phyloP scores from a whole-genome alignment of 140 eudicot species.

The Stevia rebaudiana region DNA sequence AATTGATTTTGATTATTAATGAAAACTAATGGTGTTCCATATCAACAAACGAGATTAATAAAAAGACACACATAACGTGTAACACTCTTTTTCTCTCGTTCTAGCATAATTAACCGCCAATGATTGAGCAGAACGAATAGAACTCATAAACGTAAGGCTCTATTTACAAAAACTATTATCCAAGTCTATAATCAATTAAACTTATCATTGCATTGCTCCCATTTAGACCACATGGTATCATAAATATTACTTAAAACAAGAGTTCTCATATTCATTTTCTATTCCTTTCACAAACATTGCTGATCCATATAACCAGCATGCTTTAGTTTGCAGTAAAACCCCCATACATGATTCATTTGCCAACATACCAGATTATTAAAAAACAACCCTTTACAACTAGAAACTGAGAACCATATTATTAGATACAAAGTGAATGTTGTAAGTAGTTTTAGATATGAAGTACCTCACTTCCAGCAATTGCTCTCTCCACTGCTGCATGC shows the following conservation, averaged over 20 bases:
- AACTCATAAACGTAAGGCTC: not conserved
- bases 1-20: not conserved
- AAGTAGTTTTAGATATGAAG: conserved; percentile 14
- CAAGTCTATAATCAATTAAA: not conserved
- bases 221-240: conserved; percentile 6
- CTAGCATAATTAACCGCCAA: not conserved
- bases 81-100: not conserved
- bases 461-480: conserved; percentile 83
- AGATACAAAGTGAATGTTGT: conserved; percentile 5
- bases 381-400: conserved; percentile 9
- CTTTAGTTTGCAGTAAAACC: not conserved
- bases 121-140: not conserved
- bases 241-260: not conserved
- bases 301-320: conserved; percentile 6
- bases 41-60: not conserved
- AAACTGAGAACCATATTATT: not conserved
- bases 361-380: not conserved
- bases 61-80: not conserved
- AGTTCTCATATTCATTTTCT: not conserved
- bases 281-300: conserved; percentile 7
- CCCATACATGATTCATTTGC: not conserved
- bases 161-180: not conserved
- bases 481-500: conserved; percentile 59
- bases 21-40: not conserved
- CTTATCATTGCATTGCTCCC: not conserved